phyloP scores from a whole-genome alignment of 768 basidiomycete species.

The Russula sp. region DNA sequence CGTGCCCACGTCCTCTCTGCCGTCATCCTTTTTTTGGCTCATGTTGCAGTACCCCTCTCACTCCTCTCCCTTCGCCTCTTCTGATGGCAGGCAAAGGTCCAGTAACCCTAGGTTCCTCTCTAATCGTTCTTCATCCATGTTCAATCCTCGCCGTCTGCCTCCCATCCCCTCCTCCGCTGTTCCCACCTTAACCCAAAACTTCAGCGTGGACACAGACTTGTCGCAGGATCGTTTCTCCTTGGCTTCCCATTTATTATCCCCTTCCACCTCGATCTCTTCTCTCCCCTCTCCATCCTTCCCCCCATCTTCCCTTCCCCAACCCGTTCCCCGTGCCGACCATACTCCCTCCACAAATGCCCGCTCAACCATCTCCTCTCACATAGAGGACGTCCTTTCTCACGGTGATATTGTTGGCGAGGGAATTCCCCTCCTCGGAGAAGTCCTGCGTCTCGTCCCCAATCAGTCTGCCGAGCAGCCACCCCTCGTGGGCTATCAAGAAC shows the following conservation, averaged over 20 bases:
- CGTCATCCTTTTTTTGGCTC: conserved; percentile 11
- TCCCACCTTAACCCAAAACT: conserved; percentile 18
- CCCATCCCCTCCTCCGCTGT: neutral
- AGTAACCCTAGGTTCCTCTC: conserved; percentile 14
- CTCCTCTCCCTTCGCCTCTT: conserved; percentile 30
- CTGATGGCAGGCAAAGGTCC: conserved; percentile 28
- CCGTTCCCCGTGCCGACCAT: conserved; percentile 23
- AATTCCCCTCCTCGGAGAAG: conserved; percentile 41
- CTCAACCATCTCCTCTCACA: conserved; percentile 15
- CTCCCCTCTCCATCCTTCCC: conserved; percentile 30
- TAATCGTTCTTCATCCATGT: conserved; percentile 14
- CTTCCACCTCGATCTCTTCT: conserved; percentile 28
- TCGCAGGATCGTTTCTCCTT: conserved; percentile 31
- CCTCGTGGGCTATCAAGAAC: conserved; percentile 35
- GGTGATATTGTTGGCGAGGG: conserved; percentile 21
- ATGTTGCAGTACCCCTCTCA: conserved; percentile 34
- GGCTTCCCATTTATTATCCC: conserved; percentile 26
- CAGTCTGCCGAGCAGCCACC: conserved; percentile 31
- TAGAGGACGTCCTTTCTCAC: conserved; percentile 20
- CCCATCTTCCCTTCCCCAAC: conserved; percentile 23
- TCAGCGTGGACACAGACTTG: conserved; percentile 23
- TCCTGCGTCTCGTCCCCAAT: conserved; percentile 50
- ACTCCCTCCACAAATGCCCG: conserved; percentile 10
- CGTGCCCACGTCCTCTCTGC: conserved; percentile 4
- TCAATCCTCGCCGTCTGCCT: conserved; percentile 1